A percentile compares a stretch with the other conserved stretches of the same genome.
Evolutionary conservation across 2,329 filamentous ascomycete species (phyloP).

Genomic region (Trichoderma pleuroti): DNA sequence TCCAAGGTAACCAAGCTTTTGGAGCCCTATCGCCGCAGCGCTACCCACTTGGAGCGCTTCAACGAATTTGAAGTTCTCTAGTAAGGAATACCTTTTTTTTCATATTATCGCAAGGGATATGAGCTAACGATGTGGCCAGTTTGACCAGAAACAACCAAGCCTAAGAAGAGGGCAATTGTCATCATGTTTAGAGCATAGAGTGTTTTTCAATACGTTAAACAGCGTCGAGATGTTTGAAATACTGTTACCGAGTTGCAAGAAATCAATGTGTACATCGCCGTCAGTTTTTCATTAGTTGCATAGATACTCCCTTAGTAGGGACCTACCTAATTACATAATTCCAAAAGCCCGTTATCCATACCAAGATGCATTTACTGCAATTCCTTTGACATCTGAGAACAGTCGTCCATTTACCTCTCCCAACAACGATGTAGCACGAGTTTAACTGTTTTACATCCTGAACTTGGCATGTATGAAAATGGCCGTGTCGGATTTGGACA

Average conservation of each 20-base stretch:
- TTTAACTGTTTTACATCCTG: neutral
- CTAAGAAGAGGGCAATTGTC: neutral
- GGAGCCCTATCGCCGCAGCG: conserved; percentile 69
- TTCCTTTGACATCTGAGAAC: neutral
- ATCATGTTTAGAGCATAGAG: neutral
- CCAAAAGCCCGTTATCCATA: neutral
- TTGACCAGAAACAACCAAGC: neutral
- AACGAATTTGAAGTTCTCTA: conserved; percentile 76
- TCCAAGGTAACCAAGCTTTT: conserved; percentile 47
- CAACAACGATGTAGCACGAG: neutral
- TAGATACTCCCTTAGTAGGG: neutral
- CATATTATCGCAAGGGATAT: neutral
- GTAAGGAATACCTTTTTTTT: conserved; percentile 41
- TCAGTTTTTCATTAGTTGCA: neutral
- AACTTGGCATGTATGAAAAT: neutral
- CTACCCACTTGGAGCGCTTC: conserved; percentile 65
- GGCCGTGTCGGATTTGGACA: neutral
- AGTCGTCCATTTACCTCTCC: neutral
- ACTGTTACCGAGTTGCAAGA: neutral
- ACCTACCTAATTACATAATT: neutral
- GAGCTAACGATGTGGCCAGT: neutral
- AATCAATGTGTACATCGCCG: neutral
- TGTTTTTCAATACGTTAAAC: neutral
- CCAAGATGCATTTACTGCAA: neutral
- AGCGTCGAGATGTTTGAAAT: neutral